These are phyloP conservation scores for Stachybotrys elegans DNA, from an alignment of 2,329 filamentous ascomycete species.

Conservation along the genomic window DNA sequence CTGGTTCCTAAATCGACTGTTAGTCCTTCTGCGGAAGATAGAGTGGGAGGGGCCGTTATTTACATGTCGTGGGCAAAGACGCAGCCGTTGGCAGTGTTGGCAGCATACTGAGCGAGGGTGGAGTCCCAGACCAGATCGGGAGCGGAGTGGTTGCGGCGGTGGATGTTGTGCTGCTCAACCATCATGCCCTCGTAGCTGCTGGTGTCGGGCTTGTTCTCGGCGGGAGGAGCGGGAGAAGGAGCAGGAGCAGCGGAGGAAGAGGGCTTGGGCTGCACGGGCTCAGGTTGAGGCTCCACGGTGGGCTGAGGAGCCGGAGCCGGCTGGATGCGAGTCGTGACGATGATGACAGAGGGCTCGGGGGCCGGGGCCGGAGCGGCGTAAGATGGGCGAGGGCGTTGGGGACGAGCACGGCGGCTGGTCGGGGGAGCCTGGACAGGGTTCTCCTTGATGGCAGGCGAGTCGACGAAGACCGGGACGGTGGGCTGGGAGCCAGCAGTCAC, in stretches of 20 bases:
- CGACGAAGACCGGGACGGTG: constrained; percentile 17
- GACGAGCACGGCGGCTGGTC: constrained; percentile 8
- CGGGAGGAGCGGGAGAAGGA: constrained; percentile 5
- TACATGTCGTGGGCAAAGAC: constrained; percentile 73
- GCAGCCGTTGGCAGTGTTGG: constrained; percentile 60
- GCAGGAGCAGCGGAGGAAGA: constrained; percentile 2
- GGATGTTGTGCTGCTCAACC: constrained; percentile 76
- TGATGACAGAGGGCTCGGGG: constrained; percentile 9
- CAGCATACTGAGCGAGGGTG: constrained; percentile 59
- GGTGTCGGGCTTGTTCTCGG: constrained; percentile 7
- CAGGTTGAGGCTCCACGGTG: constrained; percentile 8
- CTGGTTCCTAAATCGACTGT: constrained; percentile 38
- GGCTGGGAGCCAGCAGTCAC: constrained; percentile 30
- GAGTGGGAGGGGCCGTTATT: constrained; percentile 25
- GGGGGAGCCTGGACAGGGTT: constrained; percentile 7
- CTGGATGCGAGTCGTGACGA: constrained; percentile 4
- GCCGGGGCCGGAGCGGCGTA: constrained; percentile 3
- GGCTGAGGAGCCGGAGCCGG: constrained; percentile 3
- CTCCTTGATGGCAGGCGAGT: constrained; percentile 15
- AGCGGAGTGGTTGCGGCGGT: constrained; percentile 78
- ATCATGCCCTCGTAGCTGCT: constrained; percentile 31
- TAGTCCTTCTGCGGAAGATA: constrained; percentile 15
- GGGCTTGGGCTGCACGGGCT: constrained; percentile 8
- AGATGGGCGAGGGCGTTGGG: constrained; percentile 5
- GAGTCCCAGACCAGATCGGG: constrained; percentile 60